These are phyloP conservation scores for Diaporthe sp. DNA, from an alignment of 2,329 filamentous ascomycete species.

Conservation along the genomic window DNA sequence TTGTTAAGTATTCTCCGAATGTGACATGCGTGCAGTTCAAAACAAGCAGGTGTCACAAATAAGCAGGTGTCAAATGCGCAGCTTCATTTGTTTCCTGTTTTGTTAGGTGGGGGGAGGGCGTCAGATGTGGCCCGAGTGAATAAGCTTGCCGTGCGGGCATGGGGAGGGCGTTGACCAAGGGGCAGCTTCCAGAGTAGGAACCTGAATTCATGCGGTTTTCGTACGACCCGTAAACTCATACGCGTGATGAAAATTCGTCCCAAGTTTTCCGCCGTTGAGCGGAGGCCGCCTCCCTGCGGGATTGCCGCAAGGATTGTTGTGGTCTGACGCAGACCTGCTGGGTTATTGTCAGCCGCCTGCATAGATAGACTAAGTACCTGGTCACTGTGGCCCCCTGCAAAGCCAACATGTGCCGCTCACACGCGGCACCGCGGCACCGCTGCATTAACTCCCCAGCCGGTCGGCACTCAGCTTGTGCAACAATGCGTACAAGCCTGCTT, in stretches of 20 bases:
- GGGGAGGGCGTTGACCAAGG: not conserved
- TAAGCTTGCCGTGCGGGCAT: not conserved
- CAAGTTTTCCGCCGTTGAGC: not conserved
- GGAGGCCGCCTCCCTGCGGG: not conserved
- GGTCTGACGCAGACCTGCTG: not conserved
- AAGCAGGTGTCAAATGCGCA: not conserved
- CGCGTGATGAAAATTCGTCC: not conserved
- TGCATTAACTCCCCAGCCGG: not conserved
- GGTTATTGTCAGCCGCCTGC: not conserved
- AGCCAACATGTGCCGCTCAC: not conserved
- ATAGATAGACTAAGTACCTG: not conserved
- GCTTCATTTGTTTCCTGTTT: not conserved
- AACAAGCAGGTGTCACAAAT: not conserved
- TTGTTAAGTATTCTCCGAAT: not conserved
- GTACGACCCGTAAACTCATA: not conserved
- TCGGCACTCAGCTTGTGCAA: not conserved
- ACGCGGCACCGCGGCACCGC: not conserved
- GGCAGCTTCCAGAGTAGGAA: not conserved
- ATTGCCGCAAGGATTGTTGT: not conserved
- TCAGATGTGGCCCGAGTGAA: accelerated
- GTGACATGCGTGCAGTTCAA: not conserved
- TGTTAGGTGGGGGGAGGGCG: too few species aligned
- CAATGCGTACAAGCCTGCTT: not conserved
- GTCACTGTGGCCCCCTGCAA: not conserved
- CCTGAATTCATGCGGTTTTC: not conserved